Evolutionary conservation across 495 filamentous ascomycete genomes (phyloP), one percentile per base, ranked within the genome.

Genomic region (Penicillium maclennaniae): DNA sequence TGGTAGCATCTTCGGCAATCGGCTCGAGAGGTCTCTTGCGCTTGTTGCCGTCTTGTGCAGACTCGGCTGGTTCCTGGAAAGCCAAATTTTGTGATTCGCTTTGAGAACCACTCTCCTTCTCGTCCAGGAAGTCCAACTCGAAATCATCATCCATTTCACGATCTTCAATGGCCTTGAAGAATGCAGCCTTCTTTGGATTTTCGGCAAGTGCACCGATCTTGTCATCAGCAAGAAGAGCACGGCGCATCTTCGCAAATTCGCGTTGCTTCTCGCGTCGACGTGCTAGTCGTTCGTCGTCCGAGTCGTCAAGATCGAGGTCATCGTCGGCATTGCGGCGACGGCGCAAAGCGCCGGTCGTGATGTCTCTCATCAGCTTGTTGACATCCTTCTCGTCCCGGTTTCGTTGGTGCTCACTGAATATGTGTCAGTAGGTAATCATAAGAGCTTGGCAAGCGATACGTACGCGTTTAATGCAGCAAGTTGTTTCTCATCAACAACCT

Each of bases 241-340:
- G 90, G 43, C 90, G 86, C 88, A 96, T 95, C 69, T 88, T 89
- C 20, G 89, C 88, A 68, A 95, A 92, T 59, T 97, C 87, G 50
- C 84, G 75, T 41, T 92, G 84, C 70, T 95, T 97, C 71, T 85
- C 81, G 7, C 91, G 81, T 27, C 87, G 84, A 40, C 85, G 81
- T 25, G 88, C 84, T 59, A 88, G 81, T 2, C 79, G 85, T 44
- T 89, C 88, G 62, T 97, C 92, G 38, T 95, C 91, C 5, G 87
- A 88, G 62, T 96, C 92, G 9, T 87, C 88, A 19, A 96, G 79
- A 54, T 95, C 90, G 43, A 87, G 75, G 41, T 87, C 82, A 63
- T 87, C 87, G 54, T 86, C 84, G 21, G 79, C 83, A 45, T 82
- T 84, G 40, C 87, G 81, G 59, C 91, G 88, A 42, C 88, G 86